Percentiles rank a stretch among this genome's conserved stretches.
Conservation (phyloP, 1,284 basidiomycete species). For the Veloboletus limbatus region DNA sequence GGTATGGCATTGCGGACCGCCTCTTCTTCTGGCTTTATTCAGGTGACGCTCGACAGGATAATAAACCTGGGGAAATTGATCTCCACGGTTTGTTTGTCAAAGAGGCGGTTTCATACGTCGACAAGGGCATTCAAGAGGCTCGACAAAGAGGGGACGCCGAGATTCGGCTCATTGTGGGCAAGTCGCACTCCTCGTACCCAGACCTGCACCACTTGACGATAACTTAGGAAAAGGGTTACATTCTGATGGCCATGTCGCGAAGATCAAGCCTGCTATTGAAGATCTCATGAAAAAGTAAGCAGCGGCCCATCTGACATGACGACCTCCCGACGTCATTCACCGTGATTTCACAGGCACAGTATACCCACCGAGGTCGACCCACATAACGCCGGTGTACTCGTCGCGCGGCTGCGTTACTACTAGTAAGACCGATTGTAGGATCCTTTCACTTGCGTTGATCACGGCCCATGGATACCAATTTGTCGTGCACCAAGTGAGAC, state of each 20-base stretch:
- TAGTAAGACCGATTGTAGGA: not conserved
- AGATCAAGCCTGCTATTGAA: slow-evolving; percentile 92
- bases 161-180: slow-evolving; percentile 86
- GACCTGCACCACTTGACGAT: slow-evolving; percentile 1
- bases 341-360: slow-evolving; percentile 14
- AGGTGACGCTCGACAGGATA: slow-evolving; percentile 46
- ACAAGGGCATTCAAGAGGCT: slow-evolving; percentile 67
- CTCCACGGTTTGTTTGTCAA: slow-evolving; percentile 92
- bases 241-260: slow-evolving; percentile 75
- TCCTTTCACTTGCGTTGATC: not conserved
- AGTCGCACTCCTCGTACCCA: slow-evolving; percentile 28
- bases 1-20: slow-evolving; percentile 34
- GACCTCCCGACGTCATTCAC: slow-evolving; percentile 1
- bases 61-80: slow-evolving; percentile 75
- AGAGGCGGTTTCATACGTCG: slow-evolving; percentile 78
- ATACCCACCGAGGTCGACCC: slow-evolving; percentile 62
- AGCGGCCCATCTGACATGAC: not conserved
- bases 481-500: not conserved
- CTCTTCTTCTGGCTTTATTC: not conserved
- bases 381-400: slow-evolving; percentile 80
- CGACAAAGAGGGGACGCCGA: slow-evolving; percentile 64
- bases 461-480: slow-evolving; percentile 10
- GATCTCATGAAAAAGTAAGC: slow-evolving; percentile 79
- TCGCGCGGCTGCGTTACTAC: slow-evolving; percentile 75
- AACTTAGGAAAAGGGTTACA: slow-evolving; percentile 78